Evolutionary conservation across 768 basidiomycete species (phyloP).

Genomic region (Pleurotus eryngii): DNA sequence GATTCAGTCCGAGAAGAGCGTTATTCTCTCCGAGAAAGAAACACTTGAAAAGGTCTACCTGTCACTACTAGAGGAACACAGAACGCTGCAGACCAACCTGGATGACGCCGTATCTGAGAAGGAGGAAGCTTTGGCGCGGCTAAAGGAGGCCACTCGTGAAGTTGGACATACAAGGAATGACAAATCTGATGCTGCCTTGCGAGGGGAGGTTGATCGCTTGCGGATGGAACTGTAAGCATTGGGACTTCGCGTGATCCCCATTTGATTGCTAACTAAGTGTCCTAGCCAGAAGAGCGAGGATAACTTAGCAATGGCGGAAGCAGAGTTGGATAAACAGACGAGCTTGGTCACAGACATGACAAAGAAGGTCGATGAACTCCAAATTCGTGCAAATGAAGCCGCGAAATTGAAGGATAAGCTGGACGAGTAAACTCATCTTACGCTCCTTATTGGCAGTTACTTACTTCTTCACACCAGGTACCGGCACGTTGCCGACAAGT

Average conservation of each 20-base stretch:
- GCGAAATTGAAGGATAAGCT: slow-evolving; percentile 85
- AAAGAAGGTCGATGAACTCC: slow-evolving; percentile 78
- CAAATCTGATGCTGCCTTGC: slow-evolving; percentile 73
- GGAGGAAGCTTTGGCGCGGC: slow-evolving; percentile 64
- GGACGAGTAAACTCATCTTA: slow-evolving; percentile 69
- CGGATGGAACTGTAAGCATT: slow-evolving; percentile 77
- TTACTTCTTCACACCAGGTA: slow-evolving; percentile 46
- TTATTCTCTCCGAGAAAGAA: slow-evolving; percentile 80
- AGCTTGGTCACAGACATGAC: slow-evolving; percentile 67
- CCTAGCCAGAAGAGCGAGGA: slow-evolving; percentile 92
- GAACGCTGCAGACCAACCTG: slow-evolving; percentile 65
- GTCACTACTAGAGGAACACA: slow-evolving; percentile 70
- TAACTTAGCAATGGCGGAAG: slow-evolving; percentile 76
- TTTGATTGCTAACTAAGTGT: slow-evolving; percentile 21
- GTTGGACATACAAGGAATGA: slow-evolving; percentile 59
- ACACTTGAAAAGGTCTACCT: slow-evolving; percentile 82
- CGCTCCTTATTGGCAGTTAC: neutral
- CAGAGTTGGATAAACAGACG: slow-evolving; percentile 80
- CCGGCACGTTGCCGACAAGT: slow-evolving; percentile 86
- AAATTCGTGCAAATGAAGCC: slow-evolving; percentile 72
- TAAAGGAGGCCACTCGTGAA: slow-evolving; percentile 60
- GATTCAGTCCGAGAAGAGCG: slow-evolving; percentile 77
- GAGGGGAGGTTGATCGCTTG: slow-evolving; percentile 79
- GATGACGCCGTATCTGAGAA: slow-evolving; percentile 79
- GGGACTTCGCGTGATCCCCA: neutral